These are phyloP conservation scores for Penicillium expansum DNA, from an alignment of 2,329 filamentous ascomycete genomes.

Conservation along the genomic window DNA sequence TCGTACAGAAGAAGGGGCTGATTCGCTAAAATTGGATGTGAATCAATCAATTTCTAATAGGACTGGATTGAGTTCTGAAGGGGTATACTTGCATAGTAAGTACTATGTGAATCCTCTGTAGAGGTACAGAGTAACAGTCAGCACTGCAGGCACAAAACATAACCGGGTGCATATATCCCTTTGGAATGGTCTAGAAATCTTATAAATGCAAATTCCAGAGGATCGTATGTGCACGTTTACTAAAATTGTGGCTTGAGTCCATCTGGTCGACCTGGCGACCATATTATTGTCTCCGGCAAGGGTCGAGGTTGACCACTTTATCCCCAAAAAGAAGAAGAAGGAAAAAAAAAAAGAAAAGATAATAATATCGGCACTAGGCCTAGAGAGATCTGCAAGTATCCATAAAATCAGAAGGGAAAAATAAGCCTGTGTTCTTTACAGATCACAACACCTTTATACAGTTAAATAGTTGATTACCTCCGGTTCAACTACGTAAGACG, in stretches of 20 bases:
- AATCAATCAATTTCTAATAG: neutral
- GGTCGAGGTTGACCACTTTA: neutral
- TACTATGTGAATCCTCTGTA: neutral
- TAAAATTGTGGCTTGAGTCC: neutral
- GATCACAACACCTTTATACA: neutral
- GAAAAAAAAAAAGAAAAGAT: neutral
- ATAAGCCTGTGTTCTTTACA: neutral
- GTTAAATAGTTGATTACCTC: too few relatives aligned
- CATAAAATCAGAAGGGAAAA: neutral
- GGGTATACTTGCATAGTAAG: neutral
- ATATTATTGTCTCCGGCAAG: neutral
- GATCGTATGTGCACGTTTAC: neutral
- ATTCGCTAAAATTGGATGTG: neutral
- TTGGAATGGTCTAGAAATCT: neutral
- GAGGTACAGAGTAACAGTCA: neutral
- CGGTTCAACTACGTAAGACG: too few relatives aligned
- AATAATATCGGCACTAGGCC: neutral
- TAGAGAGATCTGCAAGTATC: neutral
- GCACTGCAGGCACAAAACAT: neutral
- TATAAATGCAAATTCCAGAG: neutral
- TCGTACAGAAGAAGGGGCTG: neutral
- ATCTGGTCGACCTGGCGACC: slow-evolving; percentile 9
- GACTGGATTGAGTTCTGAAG: neutral
- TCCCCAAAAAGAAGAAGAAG: neutral
- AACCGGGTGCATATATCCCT: neutral